Evolutionary conservation across 208 protist species (phyloP), one percentile per base, ranked within the genome.

Genomic region (Strigomonas culicis): DNA sequence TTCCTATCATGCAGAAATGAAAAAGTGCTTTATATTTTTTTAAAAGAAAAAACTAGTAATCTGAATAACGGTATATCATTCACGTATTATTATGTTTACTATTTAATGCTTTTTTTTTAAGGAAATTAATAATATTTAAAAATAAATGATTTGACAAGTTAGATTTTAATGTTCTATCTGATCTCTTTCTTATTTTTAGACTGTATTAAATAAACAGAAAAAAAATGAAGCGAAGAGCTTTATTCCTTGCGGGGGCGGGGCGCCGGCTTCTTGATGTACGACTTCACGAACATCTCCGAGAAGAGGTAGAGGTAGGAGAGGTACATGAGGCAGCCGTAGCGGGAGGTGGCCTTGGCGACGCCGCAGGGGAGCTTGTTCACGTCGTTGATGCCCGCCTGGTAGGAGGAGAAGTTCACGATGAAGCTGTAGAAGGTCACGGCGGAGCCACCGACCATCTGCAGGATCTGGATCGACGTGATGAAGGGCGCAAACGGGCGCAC

Each of bases 241-340:
- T 39, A 39, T 39, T 39, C 34, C 34, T 39, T 39, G 34, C 34
- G 34, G 7, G 34, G 34, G 34, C 34, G 34, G 10, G 34, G 34
- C 27, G 53, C 53, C 27, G 28, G 28, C 36, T 65, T 65, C 59
- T 19, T 59, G n/a, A 97, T 43, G 74, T 97, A 95, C 46, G 67
- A 62, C 75, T 89, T 77, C 41, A 92, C 59, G 62, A 97, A 95
- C 79, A 98, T 87, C 65, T 93, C 75, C 4, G 81, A 72, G 66
- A 98, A 98, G 72, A 98, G 86, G 62, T 90, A 82, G 52, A 97
- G 86, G 74, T 97, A 96, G 44, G 79, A 88, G 56, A 82, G 60
- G 75, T 98, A 98, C 83, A 97, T 97, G 62, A 81, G 60, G 53
- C 27, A 59, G 3, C 39, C 39, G 39, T 44, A 59, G 3, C 32